Evolutionary conservation across 78 protist species (phyloP).

Genomic region (Dictyostelium firmibasis): DNA sequence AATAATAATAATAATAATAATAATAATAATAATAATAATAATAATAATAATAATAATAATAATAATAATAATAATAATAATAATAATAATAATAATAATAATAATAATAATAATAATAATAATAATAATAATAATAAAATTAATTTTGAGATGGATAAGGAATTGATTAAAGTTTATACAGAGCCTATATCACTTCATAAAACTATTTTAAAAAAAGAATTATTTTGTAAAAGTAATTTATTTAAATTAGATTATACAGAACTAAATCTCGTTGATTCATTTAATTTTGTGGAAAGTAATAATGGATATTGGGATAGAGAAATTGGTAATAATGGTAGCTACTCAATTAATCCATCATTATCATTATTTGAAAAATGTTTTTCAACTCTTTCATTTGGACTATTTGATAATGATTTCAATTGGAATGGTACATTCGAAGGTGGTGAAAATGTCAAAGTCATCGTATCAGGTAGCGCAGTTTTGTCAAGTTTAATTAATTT

Average conservation of each 20-base stretch:
- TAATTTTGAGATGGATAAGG: background rate
- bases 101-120: no score
- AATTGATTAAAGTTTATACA: background rate
- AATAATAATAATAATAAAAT: background rate
- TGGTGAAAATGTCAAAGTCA: background rate
- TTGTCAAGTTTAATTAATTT: background rate
- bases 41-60: no score
- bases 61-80: no score
- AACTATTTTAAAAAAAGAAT: background rate
- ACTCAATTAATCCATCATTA: background rate
- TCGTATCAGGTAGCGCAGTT: background rate
- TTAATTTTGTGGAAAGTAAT: background rate
- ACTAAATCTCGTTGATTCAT: background rate
- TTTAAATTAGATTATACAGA: background rate
- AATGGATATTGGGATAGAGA: no score
- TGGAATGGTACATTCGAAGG: background rate
- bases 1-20: no score
- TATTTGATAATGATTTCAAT: background rate
- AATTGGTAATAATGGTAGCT: background rate
- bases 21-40: no score
- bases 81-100: no score
- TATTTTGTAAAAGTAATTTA: background rate
- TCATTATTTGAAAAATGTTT: background rate
- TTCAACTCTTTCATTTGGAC: background rate
- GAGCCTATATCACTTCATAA: background rate